Conservation (phyloP, 441 rosid species). For the Pelargonium myrrhifolium region DNA sequence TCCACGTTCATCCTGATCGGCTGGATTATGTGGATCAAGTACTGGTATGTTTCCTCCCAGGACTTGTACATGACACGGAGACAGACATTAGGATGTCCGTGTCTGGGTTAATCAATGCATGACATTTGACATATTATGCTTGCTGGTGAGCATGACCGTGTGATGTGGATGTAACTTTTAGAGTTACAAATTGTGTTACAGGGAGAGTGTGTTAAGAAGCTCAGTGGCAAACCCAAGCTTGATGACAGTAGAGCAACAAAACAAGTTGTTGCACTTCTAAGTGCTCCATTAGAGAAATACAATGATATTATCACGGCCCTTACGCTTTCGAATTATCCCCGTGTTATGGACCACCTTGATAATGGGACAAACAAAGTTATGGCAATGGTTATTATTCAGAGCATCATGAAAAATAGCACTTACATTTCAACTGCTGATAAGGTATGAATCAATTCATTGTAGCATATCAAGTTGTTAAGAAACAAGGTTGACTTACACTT, state of each 20-base stretch:
- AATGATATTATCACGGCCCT: conserved; percentile 51
- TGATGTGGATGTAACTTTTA: conserved; percentile 5
- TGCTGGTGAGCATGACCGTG: conserved; percentile 9
- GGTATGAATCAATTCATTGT: conserved; percentile 29
- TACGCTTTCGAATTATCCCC: conserved; percentile 59
- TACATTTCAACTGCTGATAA: conserved; percentile 52
- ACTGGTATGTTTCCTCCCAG: conserved; percentile 40
- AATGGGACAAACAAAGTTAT: conserved; percentile 54
- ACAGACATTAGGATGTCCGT: conserved; percentile 3
- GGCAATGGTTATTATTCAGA: conserved; percentile 68
- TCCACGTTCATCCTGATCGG: conserved; percentile 61
- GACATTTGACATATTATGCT: conserved; percentile 4
- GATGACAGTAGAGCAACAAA: conserved; percentile 52
- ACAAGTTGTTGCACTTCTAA: conserved; percentile 59
- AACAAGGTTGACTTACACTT: conserved; percentile 13
- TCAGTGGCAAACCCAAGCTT: conserved; percentile 44
- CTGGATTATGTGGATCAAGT: conserved; percentile 71
- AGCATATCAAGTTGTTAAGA: conserved; percentile 11
- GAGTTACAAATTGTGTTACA: conserved; percentile 14
- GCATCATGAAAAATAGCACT: conserved; percentile 56
- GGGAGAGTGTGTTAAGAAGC: conserved; percentile 55
- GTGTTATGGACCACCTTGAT: conserved; percentile 62
- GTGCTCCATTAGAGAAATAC: conserved; percentile 68
- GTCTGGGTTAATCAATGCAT: background rate
- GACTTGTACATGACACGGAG: conserved; percentile 1